phyloP scores from a whole-genome alignment of 306 rosid species.

The Comarum palustre region DNA sequence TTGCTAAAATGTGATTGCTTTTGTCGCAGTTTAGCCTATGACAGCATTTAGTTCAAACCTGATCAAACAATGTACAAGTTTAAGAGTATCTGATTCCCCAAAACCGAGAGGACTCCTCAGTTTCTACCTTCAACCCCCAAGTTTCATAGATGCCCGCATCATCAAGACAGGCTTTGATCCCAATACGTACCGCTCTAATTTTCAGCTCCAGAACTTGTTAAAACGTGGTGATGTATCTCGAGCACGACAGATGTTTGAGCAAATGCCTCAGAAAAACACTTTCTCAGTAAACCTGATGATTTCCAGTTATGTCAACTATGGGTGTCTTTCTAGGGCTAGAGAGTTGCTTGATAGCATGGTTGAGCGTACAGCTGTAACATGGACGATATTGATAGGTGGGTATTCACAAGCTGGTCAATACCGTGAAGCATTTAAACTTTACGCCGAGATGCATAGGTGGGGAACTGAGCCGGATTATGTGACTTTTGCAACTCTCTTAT shows the following conservation, averaged over 20 bases:
- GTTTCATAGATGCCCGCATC: constrained; percentile 48
- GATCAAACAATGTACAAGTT: constrained; percentile 32
- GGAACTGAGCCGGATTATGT: constrained; percentile 60
- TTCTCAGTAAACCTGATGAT: constrained; percentile 69
- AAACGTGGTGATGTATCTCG: constrained; percentile 44
- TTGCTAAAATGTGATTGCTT: not conserved
- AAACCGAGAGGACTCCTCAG: constrained; percentile 31
- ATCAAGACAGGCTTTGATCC: constrained; percentile 78
- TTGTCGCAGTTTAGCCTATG: constrained; percentile 16
- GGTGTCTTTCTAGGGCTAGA: constrained; percentile 56
- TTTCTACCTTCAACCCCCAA: constrained; percentile 29
- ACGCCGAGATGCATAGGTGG: constrained; percentile 52
- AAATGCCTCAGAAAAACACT: constrained; percentile 65
- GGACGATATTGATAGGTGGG: constrained; percentile 83
- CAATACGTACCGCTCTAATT: constrained; percentile 58
- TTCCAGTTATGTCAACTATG: constrained; percentile 56
- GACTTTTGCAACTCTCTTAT: constrained; percentile 68
- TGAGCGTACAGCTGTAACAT: constrained; percentile 63
- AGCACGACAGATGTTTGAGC: constrained; percentile 65
- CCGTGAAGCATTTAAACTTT: constrained; percentile 58
- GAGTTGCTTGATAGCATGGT: constrained; percentile 58
- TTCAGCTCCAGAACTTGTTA: constrained; percentile 39
- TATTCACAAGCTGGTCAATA: constrained; percentile 47
- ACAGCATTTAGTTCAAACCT: constrained; percentile 36
- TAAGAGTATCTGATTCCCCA: constrained; percentile 27